Percentiles rank a stretch among this genome's conserved stretches.
phyloP scores from a whole-genome alignment of 2,329 filamentous ascomycete genomes.

The Nigrospora oryzae region DNA sequence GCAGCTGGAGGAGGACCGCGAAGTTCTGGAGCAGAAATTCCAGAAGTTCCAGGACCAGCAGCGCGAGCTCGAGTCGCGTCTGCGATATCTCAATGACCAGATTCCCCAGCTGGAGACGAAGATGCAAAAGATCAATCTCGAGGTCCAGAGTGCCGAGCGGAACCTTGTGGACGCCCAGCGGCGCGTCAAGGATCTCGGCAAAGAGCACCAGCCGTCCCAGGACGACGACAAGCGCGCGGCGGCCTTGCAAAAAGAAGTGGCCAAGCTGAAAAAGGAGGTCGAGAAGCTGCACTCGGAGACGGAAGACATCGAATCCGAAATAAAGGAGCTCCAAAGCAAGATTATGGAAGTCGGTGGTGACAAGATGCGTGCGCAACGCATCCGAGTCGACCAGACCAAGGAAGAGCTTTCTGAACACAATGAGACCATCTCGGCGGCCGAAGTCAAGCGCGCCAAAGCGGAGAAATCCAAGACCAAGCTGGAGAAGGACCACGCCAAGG shows the following conservation, averaged over 20 bases:
- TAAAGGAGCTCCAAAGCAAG: conserved; percentile 86
- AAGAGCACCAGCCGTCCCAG: conserved; percentile 73
- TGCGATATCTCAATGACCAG: conserved; percentile 66
- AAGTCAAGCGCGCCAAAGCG: conserved; percentile 83
- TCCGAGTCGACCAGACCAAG: conserved; percentile 82
- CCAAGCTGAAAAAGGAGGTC: conserved; percentile 67
- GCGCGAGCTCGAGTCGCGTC: conserved; percentile 64
- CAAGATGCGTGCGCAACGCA: conserved; percentile 79
- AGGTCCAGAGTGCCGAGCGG: conserved; percentile 77
- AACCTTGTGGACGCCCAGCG: conserved; percentile 80
- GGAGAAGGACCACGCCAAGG: conserved; percentile 72
- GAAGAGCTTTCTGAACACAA: conserved; percentile 73
- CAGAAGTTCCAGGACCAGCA: conserved; percentile 79
- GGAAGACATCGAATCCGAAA: conserved; percentile 85
- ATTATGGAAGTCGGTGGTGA: conserved; percentile 98
- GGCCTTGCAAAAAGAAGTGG: conserved; percentile 69
- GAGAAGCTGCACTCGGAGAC: conserved; percentile 75
- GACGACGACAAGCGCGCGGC: conserved; percentile 68
- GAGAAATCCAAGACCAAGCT: conserved; percentile 88
- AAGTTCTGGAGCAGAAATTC: conserved; percentile 75
- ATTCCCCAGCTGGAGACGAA: conserved; percentile 81
- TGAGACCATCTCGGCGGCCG: conserved; percentile 77
- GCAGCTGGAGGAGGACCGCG: conserved; percentile 81
- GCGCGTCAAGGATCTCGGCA: conserved; percentile 75
- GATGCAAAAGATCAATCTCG: conserved; percentile 83